Evolutionary conservation across 495 filamentous ascomycete species (phyloP).

Genomic region (Polyplosphaeria fusca): DNA sequence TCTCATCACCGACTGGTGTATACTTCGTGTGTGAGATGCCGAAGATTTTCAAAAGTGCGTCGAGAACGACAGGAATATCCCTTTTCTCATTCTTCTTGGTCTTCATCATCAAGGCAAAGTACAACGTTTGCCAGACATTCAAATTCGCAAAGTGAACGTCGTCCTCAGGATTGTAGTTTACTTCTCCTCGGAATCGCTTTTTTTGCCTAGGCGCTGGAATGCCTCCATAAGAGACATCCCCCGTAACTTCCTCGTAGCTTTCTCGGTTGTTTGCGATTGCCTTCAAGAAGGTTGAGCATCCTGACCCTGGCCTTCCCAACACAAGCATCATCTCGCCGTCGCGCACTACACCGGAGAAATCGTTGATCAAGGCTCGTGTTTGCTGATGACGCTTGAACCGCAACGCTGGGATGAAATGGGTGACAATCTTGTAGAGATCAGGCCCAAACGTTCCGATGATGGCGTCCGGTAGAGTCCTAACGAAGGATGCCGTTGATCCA

Average conservation of each 20-base stretch:
- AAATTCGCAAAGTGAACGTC: slow-evolving; percentile 75
- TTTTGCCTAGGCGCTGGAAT: slow-evolving; percentile 67
- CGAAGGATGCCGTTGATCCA: slow-evolving; percentile 63
- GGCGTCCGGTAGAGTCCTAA: slow-evolving; percentile 72
- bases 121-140: slow-evolving; percentile 76
- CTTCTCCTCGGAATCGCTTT: slow-evolving; percentile 71
- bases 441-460: slow-evolving; percentile 82
- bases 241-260: slow-evolving; percentile 63
- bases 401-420: slow-evolving; percentile 61
- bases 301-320: slow-evolving; percentile 73
- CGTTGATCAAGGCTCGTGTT: slow-evolving; percentile 63
- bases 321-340: slow-evolving; percentile 86
- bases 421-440: slow-evolving; percentile 70
- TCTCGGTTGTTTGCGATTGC: slow-evolving; percentile 69
- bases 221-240: slow-evolving; percentile 73
- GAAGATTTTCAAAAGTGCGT: slow-evolving; percentile 66
- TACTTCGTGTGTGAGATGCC: slow-evolving; percentile 78
- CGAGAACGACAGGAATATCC: slow-evolving; percentile 64
- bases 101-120: slow-evolving; percentile 81
- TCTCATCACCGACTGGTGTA: slow-evolving; percentile 82
- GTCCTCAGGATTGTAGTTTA: slow-evolving; percentile 80
- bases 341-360: slow-evolving; percentile 73
- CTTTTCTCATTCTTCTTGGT: slow-evolving; percentile 68
- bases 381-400: slow-evolving; percentile 51
- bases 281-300: slow-evolving; percentile 78